These are phyloP conservation scores for Phyllosticta citribraziliensis DNA, from an alignment of 2,329 filamentous ascomycete species.

Conservation along the genomic window DNA sequence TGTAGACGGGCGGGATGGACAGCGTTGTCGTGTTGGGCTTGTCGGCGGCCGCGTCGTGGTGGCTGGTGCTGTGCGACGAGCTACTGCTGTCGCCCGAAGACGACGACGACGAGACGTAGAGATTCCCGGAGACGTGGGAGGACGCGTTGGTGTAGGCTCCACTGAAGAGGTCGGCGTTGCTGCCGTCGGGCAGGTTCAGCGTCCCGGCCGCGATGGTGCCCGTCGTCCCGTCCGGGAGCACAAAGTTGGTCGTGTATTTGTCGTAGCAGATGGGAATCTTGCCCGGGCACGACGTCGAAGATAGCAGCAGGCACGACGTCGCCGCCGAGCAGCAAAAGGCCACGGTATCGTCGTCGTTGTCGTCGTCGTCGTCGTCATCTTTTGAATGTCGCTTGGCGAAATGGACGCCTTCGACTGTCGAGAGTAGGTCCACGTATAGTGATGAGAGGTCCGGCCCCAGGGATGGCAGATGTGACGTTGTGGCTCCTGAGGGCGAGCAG, in stretches of 20 bases:
- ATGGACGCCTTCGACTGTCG: conserved; percentile 25
- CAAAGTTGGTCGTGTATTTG: conserved; percentile 42
- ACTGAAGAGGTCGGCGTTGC: conserved; percentile 33
- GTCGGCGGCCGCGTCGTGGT: conserved; percentile 14
- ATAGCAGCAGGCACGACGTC: conserved; percentile 33
- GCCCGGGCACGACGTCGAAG: conserved; percentile 20
- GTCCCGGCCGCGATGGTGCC: conserved; percentile 36
- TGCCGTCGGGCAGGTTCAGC: conserved; percentile 29
- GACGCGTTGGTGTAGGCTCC: conserved; percentile 32
- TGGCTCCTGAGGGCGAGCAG: conserved; percentile 28
- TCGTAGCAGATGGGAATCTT: conserved; percentile 42
- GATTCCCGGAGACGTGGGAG: conserved; percentile 32
- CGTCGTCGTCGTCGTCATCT: background rate
- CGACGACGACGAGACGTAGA: conserved; percentile 26
- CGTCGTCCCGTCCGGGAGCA: conserved; percentile 37
- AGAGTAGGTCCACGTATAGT: conserved; percentile 26
- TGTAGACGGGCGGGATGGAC: conserved; percentile 36
- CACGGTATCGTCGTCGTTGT: background rate
- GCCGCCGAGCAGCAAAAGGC: conserved; percentile 27
- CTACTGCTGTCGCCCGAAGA: background rate
- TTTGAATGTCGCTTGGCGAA: conserved; percentile 18
- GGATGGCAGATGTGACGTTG: conserved; percentile 20
- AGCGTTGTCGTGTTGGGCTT: conserved; percentile 37
- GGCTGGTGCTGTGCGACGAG: background rate
- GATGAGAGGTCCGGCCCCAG: conserved; percentile 25